Evolutionary conservation across 306 rosid species (phyloP).

Genomic region (Dryas alaskensis): DNA sequence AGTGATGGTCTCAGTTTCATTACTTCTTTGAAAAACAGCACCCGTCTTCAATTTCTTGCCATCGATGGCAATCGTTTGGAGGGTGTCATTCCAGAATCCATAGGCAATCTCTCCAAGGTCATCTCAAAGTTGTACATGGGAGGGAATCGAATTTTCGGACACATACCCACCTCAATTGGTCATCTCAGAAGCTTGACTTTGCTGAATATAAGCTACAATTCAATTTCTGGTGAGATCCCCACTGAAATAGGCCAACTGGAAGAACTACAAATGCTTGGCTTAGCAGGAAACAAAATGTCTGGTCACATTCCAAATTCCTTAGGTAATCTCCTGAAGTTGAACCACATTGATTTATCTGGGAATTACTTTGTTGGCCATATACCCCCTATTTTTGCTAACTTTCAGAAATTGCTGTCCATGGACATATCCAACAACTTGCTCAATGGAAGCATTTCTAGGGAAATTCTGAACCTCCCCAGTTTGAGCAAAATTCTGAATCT

Average conservation of each 20-base stretch:
- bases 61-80: conserved; percentile 51
- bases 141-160: conserved; percentile 54
- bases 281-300: conserved; percentile 47
- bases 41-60: conserved; percentile 47
- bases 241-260: conserved; percentile 46
- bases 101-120: conserved; percentile 66
- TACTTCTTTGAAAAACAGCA: conserved; percentile 56
- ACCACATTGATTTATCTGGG: conserved; percentile 49
- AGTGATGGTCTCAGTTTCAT: conserved; percentile 49
- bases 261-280: conserved; percentile 43
- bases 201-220: conserved; percentile 59
- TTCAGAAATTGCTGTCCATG: conserved; percentile 46
- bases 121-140: conserved; percentile 59
- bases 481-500: conserved; percentile 53
- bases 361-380: conserved; percentile 47
- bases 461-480: conserved; percentile 47
- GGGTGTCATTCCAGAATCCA: conserved; percentile 61
- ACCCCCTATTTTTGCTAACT: conserved; percentile 49
- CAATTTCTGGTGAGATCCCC: conserved; percentile 60
- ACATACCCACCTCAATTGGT: conserved; percentile 60
- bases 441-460: conserved; percentile 56
- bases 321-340: conserved; percentile 54
- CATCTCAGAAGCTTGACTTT: conserved; percentile 49
- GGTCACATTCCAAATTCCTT: conserved; percentile 58
- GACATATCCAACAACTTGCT: conserved; percentile 65